A percentile compares a stretch with the other conserved stretches of the same genome.
phyloP scores from a whole-genome alignment of 352 stramenopile genomes.

The Phytopythium aichiense region DNA sequence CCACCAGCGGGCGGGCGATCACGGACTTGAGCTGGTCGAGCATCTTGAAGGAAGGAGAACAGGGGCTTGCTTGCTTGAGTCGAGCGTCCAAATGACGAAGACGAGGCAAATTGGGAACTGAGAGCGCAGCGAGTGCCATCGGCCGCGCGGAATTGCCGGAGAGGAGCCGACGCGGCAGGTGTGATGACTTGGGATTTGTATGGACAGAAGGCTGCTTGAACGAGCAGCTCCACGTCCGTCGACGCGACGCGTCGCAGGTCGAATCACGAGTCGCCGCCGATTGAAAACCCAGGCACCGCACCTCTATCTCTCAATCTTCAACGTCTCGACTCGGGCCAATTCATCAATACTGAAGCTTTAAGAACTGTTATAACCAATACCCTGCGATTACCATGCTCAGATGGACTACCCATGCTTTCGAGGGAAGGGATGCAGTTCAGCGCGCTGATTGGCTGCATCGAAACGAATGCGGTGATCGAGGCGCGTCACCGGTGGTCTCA shows the following conservation, averaged over 20 bases:
- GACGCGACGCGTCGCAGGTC: constrained; percentile 9
- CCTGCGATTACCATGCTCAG: background rate
- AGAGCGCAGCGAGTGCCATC: background rate
- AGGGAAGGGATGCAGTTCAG: constrained; percentile 13
- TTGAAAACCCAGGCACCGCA: background rate
- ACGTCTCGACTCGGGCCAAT: background rate
- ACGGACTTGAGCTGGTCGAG: constrained; percentile 76
- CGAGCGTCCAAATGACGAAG: constrained; percentile 11
- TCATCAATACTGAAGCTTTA: too few relatives aligned
- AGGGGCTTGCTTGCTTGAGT: constrained; percentile 9
- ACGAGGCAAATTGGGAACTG: constrained; percentile 45
- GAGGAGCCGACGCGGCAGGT: background rate
- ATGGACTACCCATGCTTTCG: background rate
- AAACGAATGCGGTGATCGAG: constrained; percentile 17
- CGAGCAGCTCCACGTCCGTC: constrained; percentile 7
- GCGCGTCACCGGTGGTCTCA: constrained; percentile 17
- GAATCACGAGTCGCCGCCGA: background rate
- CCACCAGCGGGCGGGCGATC: constrained; percentile 27
- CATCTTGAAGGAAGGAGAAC: constrained; percentile 20
- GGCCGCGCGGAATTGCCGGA: too few relatives aligned
- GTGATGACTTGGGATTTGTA: background rate
- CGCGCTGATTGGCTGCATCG: constrained; percentile 25
- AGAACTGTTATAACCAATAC: background rate
- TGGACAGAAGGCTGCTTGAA: background rate
- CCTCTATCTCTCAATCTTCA: constrained; percentile 1